Conservation (phyloP, 345 rosid genomes). For the Excoecaria agallocha region DNA sequence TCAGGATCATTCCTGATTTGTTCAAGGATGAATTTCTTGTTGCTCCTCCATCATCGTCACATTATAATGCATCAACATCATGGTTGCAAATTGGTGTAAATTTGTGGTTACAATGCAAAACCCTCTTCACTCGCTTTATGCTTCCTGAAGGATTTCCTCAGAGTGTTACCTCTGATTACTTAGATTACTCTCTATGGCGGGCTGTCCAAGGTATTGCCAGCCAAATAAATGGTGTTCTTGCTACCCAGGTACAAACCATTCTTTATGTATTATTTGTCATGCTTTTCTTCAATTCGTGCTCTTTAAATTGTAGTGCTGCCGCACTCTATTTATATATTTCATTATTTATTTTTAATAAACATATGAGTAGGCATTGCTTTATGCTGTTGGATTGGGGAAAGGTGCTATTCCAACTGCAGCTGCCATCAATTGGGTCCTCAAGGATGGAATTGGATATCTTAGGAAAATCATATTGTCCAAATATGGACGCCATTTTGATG, state of each 20-base stretch:
- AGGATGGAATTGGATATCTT: slow-evolving; percentile 93
- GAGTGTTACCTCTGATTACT: slow-evolving; percentile 83
- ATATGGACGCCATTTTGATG: slow-evolving; percentile 93
- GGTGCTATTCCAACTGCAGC: slow-evolving; percentile 97
- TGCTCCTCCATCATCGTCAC: slow-evolving; percentile 17
- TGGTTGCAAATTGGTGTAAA: slow-evolving; percentile 8
- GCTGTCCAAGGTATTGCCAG: slow-evolving; percentile 92
- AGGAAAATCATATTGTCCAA: slow-evolving; percentile 88
- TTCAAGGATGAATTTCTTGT: slow-evolving; percentile 51
- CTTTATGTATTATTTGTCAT: neutral
- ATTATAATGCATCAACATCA: neutral
- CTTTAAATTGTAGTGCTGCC: neutral
- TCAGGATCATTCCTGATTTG: slow-evolving; percentile 50
- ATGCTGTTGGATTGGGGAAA: slow-evolving; percentile 95
- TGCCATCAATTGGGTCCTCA: slow-evolving; percentile 95
- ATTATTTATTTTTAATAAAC: neutral
- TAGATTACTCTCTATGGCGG: slow-evolving; percentile 92
- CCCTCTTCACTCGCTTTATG: slow-evolving; percentile 47
- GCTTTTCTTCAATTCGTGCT: neutral
- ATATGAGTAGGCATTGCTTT: slow-evolving; percentile 69
- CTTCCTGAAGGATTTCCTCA: slow-evolving; percentile 90
- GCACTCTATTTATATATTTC: slow-evolving; percentile 6
- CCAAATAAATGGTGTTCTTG: slow-evolving; percentile 89
- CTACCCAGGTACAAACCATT: slow-evolving; percentile 67
- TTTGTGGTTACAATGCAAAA: slow-evolving; percentile 45